Conservation (phyloP, 306 rosid genomes). For the Glycyrrhiza uralensis region DNA sequence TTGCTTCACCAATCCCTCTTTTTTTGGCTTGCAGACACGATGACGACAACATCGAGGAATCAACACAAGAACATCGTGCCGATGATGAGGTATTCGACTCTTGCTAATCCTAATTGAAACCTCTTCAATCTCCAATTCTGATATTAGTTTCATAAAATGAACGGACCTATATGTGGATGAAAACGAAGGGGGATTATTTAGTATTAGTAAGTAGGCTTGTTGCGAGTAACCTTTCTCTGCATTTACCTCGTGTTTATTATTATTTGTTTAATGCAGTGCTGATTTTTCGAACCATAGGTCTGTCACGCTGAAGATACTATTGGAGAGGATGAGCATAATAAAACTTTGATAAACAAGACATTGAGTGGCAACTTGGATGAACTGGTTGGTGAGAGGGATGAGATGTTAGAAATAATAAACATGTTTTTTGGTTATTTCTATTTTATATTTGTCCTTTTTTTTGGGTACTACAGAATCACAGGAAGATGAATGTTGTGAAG, state of each 20-base stretch:
- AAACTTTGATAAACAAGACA: not conserved
- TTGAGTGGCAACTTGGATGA: slow-evolving; percentile 40
- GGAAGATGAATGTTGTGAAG: slow-evolving; percentile 36
- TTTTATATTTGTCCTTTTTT: not conserved
- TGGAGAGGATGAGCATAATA: slow-evolving; percentile 19
- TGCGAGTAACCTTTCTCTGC: not conserved
- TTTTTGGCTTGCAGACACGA: slow-evolving; percentile 25
- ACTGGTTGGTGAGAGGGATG: slow-evolving; percentile 45
- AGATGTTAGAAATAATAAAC: not conserved
- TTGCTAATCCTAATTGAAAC: not conserved
- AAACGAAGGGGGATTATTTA: not conserved
- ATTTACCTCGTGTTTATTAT: not conserved
- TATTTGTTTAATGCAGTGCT: slow-evolving; percentile 2
- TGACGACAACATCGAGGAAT: slow-evolving; percentile 36
- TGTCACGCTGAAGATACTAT: slow-evolving; percentile 8
- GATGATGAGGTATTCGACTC: slow-evolving; percentile 28
- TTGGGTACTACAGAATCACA: slow-evolving; percentile 35
- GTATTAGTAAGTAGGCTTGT: slow-evolving; percentile 5
- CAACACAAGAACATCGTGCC: not conserved
- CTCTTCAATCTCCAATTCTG: not conserved
- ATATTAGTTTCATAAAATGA: not conserved
- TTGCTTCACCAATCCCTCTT: not conserved
- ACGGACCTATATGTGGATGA: not conserved
- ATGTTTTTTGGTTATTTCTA: not conserved
- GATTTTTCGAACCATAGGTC: slow-evolving; percentile 27